Conservation (phyloP, 805 yeast species). For the Ogataea zsoltii region DNA sequence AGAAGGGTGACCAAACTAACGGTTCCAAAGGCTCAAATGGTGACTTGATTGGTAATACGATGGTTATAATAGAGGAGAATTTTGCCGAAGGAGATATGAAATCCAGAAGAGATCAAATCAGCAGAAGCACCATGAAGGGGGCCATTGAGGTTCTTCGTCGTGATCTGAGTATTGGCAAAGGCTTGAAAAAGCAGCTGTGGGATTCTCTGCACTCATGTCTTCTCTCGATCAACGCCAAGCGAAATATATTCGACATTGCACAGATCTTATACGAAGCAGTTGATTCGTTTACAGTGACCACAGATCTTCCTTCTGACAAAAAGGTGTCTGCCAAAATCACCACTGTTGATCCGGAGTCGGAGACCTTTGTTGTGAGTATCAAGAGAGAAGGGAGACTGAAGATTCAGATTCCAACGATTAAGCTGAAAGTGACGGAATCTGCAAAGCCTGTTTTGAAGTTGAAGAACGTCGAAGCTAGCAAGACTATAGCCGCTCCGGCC, state of each 20-base stretch:
- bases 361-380: constrained; percentile 48
- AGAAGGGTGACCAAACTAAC: constrained; percentile 6
- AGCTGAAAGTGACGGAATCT: constrained; percentile 23
- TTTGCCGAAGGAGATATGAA: constrained; percentile 43
- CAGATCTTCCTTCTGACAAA: constrained; percentile 68
- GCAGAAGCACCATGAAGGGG: constrained; percentile 65
- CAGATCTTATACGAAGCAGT: constrained; percentile 64
- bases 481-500: neutral
- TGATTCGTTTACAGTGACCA: constrained; percentile 59
- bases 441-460: constrained; percentile 19
- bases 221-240: constrained; percentile 56
- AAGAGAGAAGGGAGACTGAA: constrained; percentile 61
- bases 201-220: constrained; percentile 61
- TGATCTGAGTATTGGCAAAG: constrained; percentile 55
- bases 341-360: constrained; percentile 26
- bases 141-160: constrained; percentile 64
- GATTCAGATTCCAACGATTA: constrained; percentile 45
- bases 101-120: constrained; percentile 61
- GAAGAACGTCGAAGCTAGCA: constrained; percentile 11
- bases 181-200: constrained; percentile 68
- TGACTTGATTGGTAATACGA: constrained; percentile 25
- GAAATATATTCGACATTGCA: constrained; percentile 63
- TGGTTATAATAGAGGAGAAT: constrained; percentile 61
- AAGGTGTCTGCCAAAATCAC: constrained; percentile 59
- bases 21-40: neutral